Percentiles rank a stretch among this genome's conserved stretches.
Evolutionary conservation across 345 rosid species (phyloP).

Genomic region (Hypericum androsaemum): DNA sequence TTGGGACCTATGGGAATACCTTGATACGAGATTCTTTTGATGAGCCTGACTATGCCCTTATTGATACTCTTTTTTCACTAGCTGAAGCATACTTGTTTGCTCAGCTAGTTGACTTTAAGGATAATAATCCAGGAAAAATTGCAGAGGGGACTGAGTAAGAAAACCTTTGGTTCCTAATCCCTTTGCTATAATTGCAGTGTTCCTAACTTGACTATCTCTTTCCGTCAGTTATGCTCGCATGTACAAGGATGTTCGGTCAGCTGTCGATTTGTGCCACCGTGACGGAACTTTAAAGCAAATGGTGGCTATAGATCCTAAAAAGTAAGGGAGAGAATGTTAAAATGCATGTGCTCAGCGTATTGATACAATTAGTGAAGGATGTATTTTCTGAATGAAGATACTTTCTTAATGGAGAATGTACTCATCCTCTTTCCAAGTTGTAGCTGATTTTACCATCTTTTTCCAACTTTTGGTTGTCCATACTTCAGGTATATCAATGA

Average conservation of each 20-base stretch:
- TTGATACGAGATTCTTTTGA: slow-evolving; percentile 81
- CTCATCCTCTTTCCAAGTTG: neutral
- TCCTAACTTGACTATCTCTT: neutral
- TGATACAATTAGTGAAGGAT: too few relatives aligned
- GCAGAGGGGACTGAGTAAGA: slow-evolving; percentile 61
- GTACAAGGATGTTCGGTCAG: slow-evolving; percentile 93
- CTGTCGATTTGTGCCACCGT: slow-evolving; percentile 97
- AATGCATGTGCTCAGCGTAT: neutral
- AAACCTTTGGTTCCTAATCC: neutral
- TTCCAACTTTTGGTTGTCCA: neutral
- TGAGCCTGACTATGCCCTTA: slow-evolving; percentile 93
- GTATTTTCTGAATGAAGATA: too few relatives aligned
- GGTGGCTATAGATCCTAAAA: slow-evolving; percentile 83
- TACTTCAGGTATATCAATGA: slow-evolving; percentile 68
- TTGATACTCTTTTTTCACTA: slow-evolving; percentile 88
- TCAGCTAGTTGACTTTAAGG: slow-evolving; percentile 87
- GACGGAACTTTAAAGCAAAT: slow-evolving; percentile 94
- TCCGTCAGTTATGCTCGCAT: slow-evolving; percentile 71
- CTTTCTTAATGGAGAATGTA: neutral
- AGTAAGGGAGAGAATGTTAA: slow-evolving; percentile 18
- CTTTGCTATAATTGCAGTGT: neutral
- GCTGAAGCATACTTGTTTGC: slow-evolving; percentile 97
- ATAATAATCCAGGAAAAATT: slow-evolving; percentile 61
- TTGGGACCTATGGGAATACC: slow-evolving; percentile 71
- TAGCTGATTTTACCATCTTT: neutral